These are phyloP conservation scores for Plenodomus biglobosus DNA, from an alignment of 2,329 filamentous ascomycete species.

Conservation along the genomic window DNA sequence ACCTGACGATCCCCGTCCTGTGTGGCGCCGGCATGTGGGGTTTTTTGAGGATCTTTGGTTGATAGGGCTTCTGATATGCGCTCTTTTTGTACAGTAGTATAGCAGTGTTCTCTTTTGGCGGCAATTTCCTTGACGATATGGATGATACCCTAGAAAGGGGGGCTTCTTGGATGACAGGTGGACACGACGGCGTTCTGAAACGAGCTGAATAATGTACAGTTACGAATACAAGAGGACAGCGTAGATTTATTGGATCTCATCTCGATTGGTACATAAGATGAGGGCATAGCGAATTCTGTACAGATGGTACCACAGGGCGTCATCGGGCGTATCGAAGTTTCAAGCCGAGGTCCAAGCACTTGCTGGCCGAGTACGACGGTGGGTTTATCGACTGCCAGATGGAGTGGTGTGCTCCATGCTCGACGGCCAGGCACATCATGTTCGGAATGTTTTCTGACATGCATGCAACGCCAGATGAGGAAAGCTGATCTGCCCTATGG, in stretches of 20 bases:
- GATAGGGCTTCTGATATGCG: background rate
- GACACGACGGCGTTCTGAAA: constrained; percentile 11
- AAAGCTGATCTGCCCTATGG: background rate
- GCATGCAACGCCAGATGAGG: background rate
- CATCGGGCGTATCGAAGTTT: constrained; percentile 17
- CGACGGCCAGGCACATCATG: background rate
- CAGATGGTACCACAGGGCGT: constrained; percentile 18
- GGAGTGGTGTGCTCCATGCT: background rate
- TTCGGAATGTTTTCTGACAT: background rate
- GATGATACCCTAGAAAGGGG: constrained; percentile 16
- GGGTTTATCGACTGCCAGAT: constrained; percentile 8
- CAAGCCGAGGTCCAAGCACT: constrained; percentile 17
- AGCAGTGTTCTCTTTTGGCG: background rate
- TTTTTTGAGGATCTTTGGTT: constrained; percentile 83
- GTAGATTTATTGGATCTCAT: background rate
- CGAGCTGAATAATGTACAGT: constrained; percentile 1
- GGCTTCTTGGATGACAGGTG: constrained; percentile 8
- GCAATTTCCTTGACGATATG: background rate
- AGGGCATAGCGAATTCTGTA: constrained; percentile 8
- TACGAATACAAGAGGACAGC: background rate
- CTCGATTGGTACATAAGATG: constrained; percentile 2
- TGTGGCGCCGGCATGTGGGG: constrained; percentile 88
- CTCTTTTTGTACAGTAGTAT: background rate
- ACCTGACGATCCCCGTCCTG: constrained; percentile 91
- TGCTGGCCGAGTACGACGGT: background rate